Evolutionary conservation across 108 stramenopile genomes (phyloP), one percentile per base, ranked within the genome.

Genomic region (Phaeodactylum tricornutum): DNA sequence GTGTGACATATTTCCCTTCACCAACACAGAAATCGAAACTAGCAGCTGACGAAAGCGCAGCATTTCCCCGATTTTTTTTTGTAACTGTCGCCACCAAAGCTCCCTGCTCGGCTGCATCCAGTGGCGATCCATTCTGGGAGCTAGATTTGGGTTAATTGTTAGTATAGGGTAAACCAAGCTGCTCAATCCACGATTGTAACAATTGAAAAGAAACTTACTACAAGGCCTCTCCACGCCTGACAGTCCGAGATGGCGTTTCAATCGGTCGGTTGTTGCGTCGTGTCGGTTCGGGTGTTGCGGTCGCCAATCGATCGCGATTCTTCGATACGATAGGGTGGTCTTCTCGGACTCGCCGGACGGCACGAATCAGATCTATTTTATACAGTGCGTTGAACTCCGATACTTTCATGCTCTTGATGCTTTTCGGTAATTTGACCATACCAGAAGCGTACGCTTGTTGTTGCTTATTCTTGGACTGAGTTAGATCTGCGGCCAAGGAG

Each of bases 11-110:
- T 31, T 66, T 60, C 3, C 83, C 83, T 49, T 85, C 79, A 2
- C 81, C 81, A 16, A 69, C 65, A 40, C 69, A 75, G 35, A 85
- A 78, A 28, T 75, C 83, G 56, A 85, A 68, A 24, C 52, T 54
- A 30, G 62, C 64, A 11, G 33, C 12, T 8, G 33, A 8, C 12
- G 33, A 8, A 12, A 12, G 33, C 12, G 33, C 9, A 12, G 33
- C 33, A 34, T 34, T 34, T 8, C 33, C 33, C 9, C 33, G 33
- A 11, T 12, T 8, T 12, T n/a, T n/a, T n/a, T 41, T 41, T 20
- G 39, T 41, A 20, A n/a, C 39, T 15, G 39, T 41, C 4, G 39
- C 5, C 39, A 41, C 39, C 5, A 41, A 41, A 12, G 33, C 12
- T 8, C 6, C 39, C 14, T 41, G 19, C 5, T 5, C 39, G 14